Percentiles rank a stretch among this genome's conserved stretches.
Conservation (phyloP, 495 filamentous ascomycete genomes). For the Aspergillus kassunensis region DNA sequence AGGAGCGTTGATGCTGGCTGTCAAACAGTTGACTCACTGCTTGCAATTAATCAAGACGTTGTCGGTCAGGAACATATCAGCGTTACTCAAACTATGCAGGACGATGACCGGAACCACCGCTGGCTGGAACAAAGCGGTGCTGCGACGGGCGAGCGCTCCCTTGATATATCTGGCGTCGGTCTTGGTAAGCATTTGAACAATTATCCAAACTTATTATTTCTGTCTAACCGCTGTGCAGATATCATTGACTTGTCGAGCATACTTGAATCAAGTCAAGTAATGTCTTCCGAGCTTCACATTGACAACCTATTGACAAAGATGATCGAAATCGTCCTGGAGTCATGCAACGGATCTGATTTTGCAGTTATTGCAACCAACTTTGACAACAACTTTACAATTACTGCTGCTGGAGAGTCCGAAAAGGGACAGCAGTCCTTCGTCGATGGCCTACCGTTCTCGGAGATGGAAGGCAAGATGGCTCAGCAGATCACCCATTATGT, state of each 20-base stretch:
- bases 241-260: constrained; percentile 87
- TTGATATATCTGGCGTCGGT: constrained; percentile 45
- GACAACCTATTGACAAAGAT: constrained; percentile 82
- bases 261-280: constrained; percentile 81
- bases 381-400: constrained; percentile 69
- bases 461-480: constrained; percentile 62
- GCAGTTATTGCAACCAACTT: constrained; percentile 76
- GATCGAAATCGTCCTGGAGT: constrained; percentile 85
- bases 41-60: constrained; percentile 48
- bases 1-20: constrained; percentile 65
- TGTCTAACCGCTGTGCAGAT: constrained; percentile 40
- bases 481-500: constrained; percentile 78
- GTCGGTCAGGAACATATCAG: constrained; percentile 47
- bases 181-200: constrained; percentile 25
- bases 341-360: constrained; percentile 74
- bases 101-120: constrained; percentile 58
- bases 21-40: constrained; percentile 60
- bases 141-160: constrained; percentile 30
- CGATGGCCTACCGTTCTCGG: constrained; percentile 61
- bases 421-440: constrained; percentile 52
- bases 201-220: neutral
- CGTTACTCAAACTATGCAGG: constrained; percentile 44
- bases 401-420: constrained; percentile 69
- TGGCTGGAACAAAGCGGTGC: constrained; percentile 69
- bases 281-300: constrained; percentile 82